Evolutionary conservation across 495 filamentous ascomycete species (phyloP).

Genomic region (Trichodelitschia bisporula): DNA sequence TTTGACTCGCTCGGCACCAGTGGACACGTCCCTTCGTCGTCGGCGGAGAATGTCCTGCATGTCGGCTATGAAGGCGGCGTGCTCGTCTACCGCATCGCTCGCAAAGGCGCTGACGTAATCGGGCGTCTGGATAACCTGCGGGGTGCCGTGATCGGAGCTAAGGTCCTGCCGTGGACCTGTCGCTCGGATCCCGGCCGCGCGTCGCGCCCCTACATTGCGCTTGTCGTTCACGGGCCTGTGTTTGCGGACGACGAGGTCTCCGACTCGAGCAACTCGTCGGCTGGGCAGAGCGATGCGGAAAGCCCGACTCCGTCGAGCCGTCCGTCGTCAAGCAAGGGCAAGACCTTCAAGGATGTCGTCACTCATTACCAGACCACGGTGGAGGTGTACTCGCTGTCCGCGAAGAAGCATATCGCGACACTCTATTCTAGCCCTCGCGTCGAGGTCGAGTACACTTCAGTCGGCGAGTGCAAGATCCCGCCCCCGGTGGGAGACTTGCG

Average conservation of each 20-base stretch:
- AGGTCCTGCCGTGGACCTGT: conserved; percentile 39
- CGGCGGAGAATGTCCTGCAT: conserved; percentile 42
- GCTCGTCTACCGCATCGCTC: conserved; percentile 44
- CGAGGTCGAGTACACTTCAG: conserved; percentile 20
- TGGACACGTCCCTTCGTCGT: conserved; percentile 21
- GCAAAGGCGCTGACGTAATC: conserved; percentile 35
- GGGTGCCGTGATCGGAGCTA: conserved; percentile 60
- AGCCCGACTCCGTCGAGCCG: conserved; percentile 16
- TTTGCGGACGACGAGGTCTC: conserved; percentile 9
- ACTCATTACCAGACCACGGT: conserved; percentile 58
- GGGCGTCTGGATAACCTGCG: conserved; percentile 48
- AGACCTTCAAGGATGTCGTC: conserved; percentile 5
- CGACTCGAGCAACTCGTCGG: conserved; percentile 8
- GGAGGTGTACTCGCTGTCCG: conserved; percentile 59
- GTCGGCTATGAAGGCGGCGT: conserved; percentile 53
- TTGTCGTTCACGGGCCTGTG: conserved; percentile 51
- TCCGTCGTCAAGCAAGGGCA: background rate
- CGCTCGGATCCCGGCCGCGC: conserved; percentile 17
- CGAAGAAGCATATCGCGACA: conserved; percentile 37
- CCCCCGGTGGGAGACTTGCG: conserved; percentile 43
- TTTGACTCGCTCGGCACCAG: conserved; percentile 41
- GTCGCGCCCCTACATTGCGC: conserved; percentile 39
- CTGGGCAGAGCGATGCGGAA: conserved; percentile 5
- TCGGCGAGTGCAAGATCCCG: too few relatives aligned
- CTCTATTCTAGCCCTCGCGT: conserved; percentile 34